Evolutionary conservation across 73 alveolate species (phyloP).

Genomic region (Paramecium biaurelia): DNA sequence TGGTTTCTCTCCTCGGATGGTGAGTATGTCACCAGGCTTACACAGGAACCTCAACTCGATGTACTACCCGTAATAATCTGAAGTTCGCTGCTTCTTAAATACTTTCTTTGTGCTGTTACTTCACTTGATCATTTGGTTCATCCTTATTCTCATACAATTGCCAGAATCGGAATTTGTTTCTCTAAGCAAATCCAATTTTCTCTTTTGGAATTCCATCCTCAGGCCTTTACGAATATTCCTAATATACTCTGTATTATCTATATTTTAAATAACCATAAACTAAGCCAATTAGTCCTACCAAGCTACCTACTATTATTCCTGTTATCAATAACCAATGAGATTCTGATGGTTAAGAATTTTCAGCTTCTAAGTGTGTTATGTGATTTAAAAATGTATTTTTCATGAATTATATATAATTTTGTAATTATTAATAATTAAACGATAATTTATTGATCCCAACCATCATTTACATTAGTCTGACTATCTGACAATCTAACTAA

Average conservation of each 20-base stretch:
- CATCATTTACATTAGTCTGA: neutral
- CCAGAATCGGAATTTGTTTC: conserved; percentile 8
- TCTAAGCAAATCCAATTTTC: neutral
- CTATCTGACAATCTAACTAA: neutral
- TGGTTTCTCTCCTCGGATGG: neutral
- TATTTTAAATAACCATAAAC: conserved; percentile 13
- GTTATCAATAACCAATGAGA: conserved; percentile 40
- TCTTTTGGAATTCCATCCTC: conserved; percentile 30
- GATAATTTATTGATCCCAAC: neutral
- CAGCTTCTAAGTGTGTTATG: neutral
- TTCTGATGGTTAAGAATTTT: neutral
- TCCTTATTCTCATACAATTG: neutral
- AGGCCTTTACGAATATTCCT: conserved; percentile 29
- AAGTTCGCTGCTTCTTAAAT: neutral
- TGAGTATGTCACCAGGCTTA: neutral
- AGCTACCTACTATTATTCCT: neutral
- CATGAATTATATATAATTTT: neutral
- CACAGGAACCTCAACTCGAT: conserved; percentile 1
- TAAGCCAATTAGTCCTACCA: neutral
- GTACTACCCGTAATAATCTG: conserved; percentile 26
- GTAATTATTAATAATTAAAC: neutral
- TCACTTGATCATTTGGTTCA: neutral
- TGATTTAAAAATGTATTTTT: neutral
- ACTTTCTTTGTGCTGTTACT: conserved; percentile 4
- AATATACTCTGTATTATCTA: neutral